phyloP scores from a whole-genome alignment of 1,139 yeast genomes.

The Geotrichum siamense region DNA sequence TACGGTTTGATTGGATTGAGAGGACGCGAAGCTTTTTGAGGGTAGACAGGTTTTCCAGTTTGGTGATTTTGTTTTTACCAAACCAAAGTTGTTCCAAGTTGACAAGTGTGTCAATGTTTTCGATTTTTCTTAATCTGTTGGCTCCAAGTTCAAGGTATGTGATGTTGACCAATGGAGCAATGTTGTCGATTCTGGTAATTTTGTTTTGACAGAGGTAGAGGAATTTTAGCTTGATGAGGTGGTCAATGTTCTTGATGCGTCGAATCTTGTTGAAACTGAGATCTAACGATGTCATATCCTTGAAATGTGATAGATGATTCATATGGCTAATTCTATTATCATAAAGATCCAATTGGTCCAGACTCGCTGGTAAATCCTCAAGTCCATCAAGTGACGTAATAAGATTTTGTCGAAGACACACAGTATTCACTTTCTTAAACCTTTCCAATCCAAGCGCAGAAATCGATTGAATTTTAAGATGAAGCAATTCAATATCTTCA shows the following conservation, averaged over 20 bases:
- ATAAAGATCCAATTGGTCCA: slow-evolving; percentile 81
- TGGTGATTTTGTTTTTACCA: slow-evolving; percentile 75
- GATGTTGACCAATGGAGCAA: slow-evolving; percentile 53
- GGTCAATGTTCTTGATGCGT: slow-evolving; percentile 72
- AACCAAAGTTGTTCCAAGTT: slow-evolving; percentile 79
- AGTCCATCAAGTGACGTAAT: slow-evolving; percentile 66
- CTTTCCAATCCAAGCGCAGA: slow-evolving; percentile 52
- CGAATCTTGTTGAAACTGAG: slow-evolving; percentile 86
- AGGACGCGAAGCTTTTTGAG: slow-evolving; percentile 62
- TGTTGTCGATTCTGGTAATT: slow-evolving; percentile 62
- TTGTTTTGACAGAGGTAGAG: slow-evolving; percentile 86
- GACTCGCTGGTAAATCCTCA: slow-evolving; percentile 49
- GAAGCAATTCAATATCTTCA: slow-evolving; percentile 67
- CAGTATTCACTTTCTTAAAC: slow-evolving; percentile 16
- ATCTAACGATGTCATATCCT: slow-evolving; percentile 57
- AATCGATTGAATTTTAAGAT: slow-evolving; percentile 63
- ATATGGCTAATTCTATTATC: slow-evolving; percentile 90
- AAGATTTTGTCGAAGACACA: slow-evolving; percentile 81
- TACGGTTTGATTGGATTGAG: slow-evolving; percentile 82
- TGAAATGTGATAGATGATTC: slow-evolving; percentile 53
- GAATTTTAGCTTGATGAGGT: slow-evolving; percentile 54
- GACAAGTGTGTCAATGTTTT: slow-evolving; percentile 46
- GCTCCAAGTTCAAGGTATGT: slow-evolving; percentile 87
- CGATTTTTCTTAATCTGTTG: slow-evolving; percentile 61
- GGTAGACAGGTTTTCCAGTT: slow-evolving; percentile 55